phyloP scores from a whole-genome alignment of 108 stramenopile species.

The Fragilariopsis cylindrus region DNA sequence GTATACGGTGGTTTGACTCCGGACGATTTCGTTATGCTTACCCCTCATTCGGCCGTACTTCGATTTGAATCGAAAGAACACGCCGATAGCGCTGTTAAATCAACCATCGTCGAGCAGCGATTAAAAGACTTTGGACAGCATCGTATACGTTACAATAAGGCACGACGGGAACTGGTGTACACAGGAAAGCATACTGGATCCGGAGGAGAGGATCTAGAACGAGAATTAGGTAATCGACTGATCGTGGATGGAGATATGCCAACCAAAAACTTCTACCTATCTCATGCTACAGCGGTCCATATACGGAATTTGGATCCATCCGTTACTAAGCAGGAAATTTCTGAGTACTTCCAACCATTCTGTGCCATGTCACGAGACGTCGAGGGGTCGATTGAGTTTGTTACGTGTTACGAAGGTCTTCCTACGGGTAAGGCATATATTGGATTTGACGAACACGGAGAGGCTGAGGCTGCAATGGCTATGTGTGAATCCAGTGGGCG shows the following conservation, averaged over 20 bases:
- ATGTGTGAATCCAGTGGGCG: conserved; percentile 5
- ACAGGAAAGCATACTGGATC: conserved; percentile 46
- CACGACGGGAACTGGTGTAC: conserved; percentile 70
- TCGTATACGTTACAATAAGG: conserved; percentile 61
- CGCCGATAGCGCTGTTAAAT: conserved; percentile 58
- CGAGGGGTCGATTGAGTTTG: conserved; percentile 75
- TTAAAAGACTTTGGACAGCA: conserved; percentile 53
- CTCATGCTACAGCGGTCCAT: conserved; percentile 66
- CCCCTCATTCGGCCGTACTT: conserved; percentile 63
- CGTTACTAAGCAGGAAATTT: conserved; percentile 65
- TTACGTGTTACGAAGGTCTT: conserved; percentile 58
- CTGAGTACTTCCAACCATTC: conserved; percentile 70
- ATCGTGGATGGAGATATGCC: conserved; percentile 85
- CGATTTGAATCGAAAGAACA: conserved; percentile 59
- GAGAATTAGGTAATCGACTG: conserved; percentile 45
- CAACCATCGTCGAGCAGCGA: conserved; percentile 51
- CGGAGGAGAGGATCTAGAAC: conserved; percentile 37
- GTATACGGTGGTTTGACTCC: conserved; percentile 55
- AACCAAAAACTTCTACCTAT: conserved; percentile 69
- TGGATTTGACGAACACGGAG: conserved; percentile 79
- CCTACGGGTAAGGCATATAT: conserved; percentile 79
- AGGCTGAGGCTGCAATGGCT: conserved; percentile 60
- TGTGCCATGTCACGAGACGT: conserved; percentile 53
- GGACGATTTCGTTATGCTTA: conserved; percentile 58
- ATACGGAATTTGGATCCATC: conserved; percentile 64